phyloP scores from a whole-genome alignment of 768 basidiomycete genomes.

The Termitomyces bulborhizus region DNA sequence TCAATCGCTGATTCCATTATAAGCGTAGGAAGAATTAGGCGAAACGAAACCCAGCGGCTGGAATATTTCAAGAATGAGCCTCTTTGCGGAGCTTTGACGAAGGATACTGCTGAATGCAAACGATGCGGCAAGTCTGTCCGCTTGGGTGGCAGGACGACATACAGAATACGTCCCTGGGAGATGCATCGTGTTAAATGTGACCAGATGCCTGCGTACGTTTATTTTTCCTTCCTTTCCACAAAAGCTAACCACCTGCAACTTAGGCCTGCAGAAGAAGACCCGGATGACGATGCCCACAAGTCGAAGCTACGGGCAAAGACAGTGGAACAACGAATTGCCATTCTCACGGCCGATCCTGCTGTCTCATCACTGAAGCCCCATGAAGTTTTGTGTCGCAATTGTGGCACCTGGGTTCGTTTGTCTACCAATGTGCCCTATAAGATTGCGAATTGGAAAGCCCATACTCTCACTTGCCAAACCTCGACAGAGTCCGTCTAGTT shows the following conservation, averaged over 20 bases:
- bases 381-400: constrained; percentile 52
- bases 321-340: constrained; percentile 41
- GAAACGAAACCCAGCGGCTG: constrained; percentile 56
- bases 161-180: constrained; percentile 57
- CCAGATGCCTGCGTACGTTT: constrained; percentile 26
- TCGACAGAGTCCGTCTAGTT: constrained; percentile 27
- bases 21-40: constrained; percentile 36
- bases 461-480: constrained; percentile 41
- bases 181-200: constrained; percentile 51
- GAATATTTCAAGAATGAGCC: constrained; percentile 60
- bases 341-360: constrained; percentile 48
- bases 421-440: constrained; percentile 35
- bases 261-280: constrained; percentile 16
- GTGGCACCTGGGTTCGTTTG: constrained; percentile 59
- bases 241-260: background rate
- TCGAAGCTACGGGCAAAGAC: constrained; percentile 18
- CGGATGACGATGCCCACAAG: constrained; percentile 9
- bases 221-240: no score
- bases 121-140: constrained; percentile 52
- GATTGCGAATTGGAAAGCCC: constrained; percentile 47
- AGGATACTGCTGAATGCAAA: constrained; percentile 51
- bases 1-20: constrained; percentile 51
- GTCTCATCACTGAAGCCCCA: constrained; percentile 43
- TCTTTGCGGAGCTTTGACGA: constrained; percentile 49
- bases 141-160: constrained; percentile 50